Evolutionary conservation across 2,329 filamentous ascomycete species (phyloP).

Genomic region (Nigrospora oryzae): DNA sequence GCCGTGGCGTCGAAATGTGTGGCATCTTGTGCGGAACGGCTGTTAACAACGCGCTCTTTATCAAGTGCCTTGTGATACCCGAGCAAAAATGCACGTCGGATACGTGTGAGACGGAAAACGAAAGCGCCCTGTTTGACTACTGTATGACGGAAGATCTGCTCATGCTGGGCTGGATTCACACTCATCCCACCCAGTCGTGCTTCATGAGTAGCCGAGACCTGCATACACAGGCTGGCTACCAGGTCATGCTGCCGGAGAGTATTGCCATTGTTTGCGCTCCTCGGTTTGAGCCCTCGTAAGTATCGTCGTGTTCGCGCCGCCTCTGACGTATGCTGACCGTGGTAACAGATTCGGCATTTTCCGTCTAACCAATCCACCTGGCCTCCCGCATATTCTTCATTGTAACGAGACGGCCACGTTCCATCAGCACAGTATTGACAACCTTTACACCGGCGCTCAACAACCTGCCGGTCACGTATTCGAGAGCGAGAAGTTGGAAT

Average conservation of each 20-base stretch:
- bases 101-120: slow-evolving; percentile 90
- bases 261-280: slow-evolving; percentile 96
- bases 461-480: slow-evolving; percentile 62
- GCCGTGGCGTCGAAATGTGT: slow-evolving; percentile 81
- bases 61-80: slow-evolving; percentile 80
- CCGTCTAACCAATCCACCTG: slow-evolving; percentile 85
- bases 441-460: slow-evolving; percentile 70
- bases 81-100: slow-evolving; percentile 85
- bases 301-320: slow-evolving; percentile 11
- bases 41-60: slow-evolving; percentile 88
- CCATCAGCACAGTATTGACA: slow-evolving; percentile 60
- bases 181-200: slow-evolving; percentile 91
- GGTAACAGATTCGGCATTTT: slow-evolving; percentile 74
- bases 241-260: slow-evolving; percentile 92
- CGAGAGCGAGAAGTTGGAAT: slow-evolving; percentile 57
- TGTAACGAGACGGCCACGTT: slow-evolving; percentile 77
- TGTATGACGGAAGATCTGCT: slow-evolving; percentile 77
- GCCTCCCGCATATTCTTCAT: slow-evolving; percentile 72
- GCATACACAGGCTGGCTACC: slow-evolving; percentile 90
- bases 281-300: slow-evolving; percentile 65
- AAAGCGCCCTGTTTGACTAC: slow-evolving; percentile 78
- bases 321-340: background rate
- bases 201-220: slow-evolving; percentile 95
- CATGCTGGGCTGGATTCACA: slow-evolving; percentile 95
- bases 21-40: slow-evolving; percentile 87